phyloP scores from a whole-genome alignment of 1,284 basidiomycete genomes.

The Apiotrichum sp. region DNA sequence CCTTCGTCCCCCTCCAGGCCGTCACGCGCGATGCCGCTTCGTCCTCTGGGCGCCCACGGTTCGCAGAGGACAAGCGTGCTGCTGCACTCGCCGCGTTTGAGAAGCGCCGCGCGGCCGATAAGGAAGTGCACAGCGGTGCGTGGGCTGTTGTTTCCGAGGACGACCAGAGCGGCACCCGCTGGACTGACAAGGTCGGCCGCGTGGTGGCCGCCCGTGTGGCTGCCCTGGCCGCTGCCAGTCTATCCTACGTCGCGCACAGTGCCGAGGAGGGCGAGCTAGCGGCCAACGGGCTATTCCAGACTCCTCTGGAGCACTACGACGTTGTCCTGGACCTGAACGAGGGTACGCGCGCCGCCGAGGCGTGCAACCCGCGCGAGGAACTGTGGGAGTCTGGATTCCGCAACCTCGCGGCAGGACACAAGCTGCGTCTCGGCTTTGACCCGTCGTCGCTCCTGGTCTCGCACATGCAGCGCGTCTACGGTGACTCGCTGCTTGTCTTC shows the following conservation, averaged over 20 bases:
- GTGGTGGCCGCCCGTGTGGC: conserved; percentile 65
- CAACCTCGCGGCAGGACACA: conserved; percentile 17
- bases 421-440: conserved; percentile 55
- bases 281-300: conserved; percentile 68
- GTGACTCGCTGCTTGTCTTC: conserved; percentile 76
- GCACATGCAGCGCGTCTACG: conserved; percentile 65
- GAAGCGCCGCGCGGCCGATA: conserved; percentile 43
- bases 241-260: conserved; percentile 42
- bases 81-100: conserved; percentile 55
- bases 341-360: conserved; percentile 60
- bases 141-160: conserved; percentile 79
- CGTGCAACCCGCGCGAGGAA: conserved; percentile 49
- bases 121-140: conserved; percentile 51
- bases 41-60: conserved; percentile 26
- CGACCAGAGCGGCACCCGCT: conserved; percentile 67
- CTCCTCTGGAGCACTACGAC: conserved; percentile 79
- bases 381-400: conserved; percentile 30
- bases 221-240: conserved; percentile 67
- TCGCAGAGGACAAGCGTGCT: conserved; percentile 52
- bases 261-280: conserved; percentile 24
- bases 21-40: conserved; percentile 34
- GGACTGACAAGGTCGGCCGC: conserved; percentile 60
- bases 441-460: conserved; percentile 63
- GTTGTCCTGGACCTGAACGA: conserved; percentile 72
- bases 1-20: conserved; percentile 48